These are phyloP conservation scores for Suhomyces ambrosiae DNA, from an alignment of 1,139 yeast genomes.

Conservation along the genomic window DNA sequence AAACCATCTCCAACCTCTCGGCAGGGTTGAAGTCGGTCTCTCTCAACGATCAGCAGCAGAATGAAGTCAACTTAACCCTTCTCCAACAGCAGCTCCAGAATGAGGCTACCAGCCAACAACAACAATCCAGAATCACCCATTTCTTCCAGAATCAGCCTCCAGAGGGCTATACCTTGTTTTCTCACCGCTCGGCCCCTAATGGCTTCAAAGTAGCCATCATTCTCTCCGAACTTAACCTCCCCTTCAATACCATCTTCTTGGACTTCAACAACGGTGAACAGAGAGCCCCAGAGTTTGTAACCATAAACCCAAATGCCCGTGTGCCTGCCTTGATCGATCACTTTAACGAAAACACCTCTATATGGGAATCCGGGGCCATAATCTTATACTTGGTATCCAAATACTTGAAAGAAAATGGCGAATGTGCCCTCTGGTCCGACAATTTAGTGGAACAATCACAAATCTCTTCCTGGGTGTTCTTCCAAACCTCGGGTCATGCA, in stretches of 20 bases:
- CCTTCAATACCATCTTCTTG: slow-evolving; percentile 79
- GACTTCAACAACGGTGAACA: slow-evolving; percentile 92
- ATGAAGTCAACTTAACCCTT: slow-evolving; percentile 41
- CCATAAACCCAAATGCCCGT: slow-evolving; percentile 91
- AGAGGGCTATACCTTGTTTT: slow-evolving; percentile 83
- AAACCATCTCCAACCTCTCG: slow-evolving; percentile 47
- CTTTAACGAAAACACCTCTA: slow-evolving; percentile 70
- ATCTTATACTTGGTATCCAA: slow-evolving; percentile 74
- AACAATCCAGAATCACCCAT: slow-evolving; percentile 62
- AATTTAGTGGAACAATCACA: slow-evolving; percentile 83
- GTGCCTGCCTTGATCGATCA: slow-evolving; percentile 95
- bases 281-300: slow-evolving; percentile 88
- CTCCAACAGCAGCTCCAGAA: slow-evolving; percentile 46
- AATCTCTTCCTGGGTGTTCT: slow-evolving; percentile 86
- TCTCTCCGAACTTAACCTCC: slow-evolving; percentile 76
- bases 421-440: slow-evolving; percentile 78
- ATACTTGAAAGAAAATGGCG: slow-evolving; percentile 68
- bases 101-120: slow-evolving; percentile 39
- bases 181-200: slow-evolving; percentile 93
- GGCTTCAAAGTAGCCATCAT: slow-evolving; percentile 96
- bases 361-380: slow-evolving; percentile 96
- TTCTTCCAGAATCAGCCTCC: slow-evolving; percentile 79
- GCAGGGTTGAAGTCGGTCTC: slow-evolving; percentile 53
- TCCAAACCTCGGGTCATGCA: slow-evolving; percentile 95
- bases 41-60: slow-evolving; percentile 45